Base-by-base conservation (phyloP, 2,329 filamentous ascomycete genomes). In the Sclerotinia minor region DNA sequence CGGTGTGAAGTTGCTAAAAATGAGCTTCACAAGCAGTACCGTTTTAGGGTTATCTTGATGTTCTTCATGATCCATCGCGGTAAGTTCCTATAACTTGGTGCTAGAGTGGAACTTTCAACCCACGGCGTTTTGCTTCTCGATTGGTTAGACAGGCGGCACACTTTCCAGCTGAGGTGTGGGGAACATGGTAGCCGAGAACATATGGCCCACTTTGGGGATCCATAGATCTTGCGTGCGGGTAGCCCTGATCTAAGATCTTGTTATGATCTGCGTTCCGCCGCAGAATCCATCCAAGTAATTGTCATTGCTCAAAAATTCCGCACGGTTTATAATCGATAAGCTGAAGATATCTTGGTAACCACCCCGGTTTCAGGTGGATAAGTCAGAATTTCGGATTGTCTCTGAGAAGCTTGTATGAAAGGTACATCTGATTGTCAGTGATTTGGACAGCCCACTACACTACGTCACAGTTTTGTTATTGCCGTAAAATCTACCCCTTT, bases 121-220 rank as follows among this genome's bases (percentile, higher is more conserved):
- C 35, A 29, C 13, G 32, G 44, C 13, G 5, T 24, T 19, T 60
- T 49, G 21, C 58, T 35, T 24, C 29, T 24, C 47, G 9, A 24
- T 58, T 24, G 19, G 24, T 6, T 13, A 21, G 11, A 35, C 32
- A 49, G 19, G 35, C 26, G 44, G 21, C 44, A 35, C 29, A 32
- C 24, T n/a, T n/a, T 17, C 7, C 21, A 60, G 58, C 58, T 60
- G 58, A 60, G 21, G 3, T 49, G 44, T 61, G 58, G 44, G 7
- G 58, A 35, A 35, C 7, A 19, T 9, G 7, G 32, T 15, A 61
- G 13, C 21, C 21, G 26, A 17, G 24, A 29, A n/a, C 15, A 29
- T 21, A n/a, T 52, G 24, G 9, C 21, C 29, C 44, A 61, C 58
- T 21, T 61, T 7, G 11, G 9, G 58, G 19, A 35, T n/a, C 44